A percentile compares a stretch with the other conserved stretches of the same genome.
Evolutionary conservation across 83 land plant genomes (phyloP).

Genomic region (Picea abies): DNA sequence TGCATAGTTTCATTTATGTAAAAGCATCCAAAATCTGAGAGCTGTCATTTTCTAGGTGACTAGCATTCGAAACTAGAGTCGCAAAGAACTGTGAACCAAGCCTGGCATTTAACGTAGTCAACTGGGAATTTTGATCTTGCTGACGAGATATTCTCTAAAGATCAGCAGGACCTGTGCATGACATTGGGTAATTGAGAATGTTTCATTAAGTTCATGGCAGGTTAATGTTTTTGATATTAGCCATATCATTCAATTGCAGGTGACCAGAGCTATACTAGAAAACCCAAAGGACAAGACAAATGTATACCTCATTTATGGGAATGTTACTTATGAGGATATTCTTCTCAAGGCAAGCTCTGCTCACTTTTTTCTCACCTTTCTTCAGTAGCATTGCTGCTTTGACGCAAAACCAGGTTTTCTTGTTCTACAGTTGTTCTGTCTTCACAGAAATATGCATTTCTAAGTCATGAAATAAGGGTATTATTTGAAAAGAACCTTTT

Average conservation of each 20-base stretch:
- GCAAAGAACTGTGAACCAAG: too few species aligned
- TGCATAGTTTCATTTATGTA: background rate
- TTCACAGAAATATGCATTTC: background rate
- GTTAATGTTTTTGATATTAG: background rate
- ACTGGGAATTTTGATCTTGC: too few species aligned
- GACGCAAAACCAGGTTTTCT: background rate
- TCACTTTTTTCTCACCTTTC: background rate
- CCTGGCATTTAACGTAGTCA: too few species aligned
- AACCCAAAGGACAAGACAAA: conserved; percentile 82
- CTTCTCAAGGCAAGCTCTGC: conserved; percentile 71
- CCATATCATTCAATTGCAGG: conserved; percentile 39
- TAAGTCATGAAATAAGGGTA: background rate
- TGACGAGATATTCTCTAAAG: too few species aligned
- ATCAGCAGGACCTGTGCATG: too few species aligned
- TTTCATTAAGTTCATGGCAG: background rate
- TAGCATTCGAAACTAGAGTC: too few species aligned
- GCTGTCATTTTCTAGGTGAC: background rate
- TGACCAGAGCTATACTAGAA: conserved; percentile 90
- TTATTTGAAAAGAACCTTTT: background rate
- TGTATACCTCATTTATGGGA: conserved; percentile 80
- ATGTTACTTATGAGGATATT: conserved; percentile 89
- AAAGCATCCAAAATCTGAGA: background rate
- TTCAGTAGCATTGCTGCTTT: background rate
- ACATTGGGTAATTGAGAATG: background rate
- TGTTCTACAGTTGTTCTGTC: background rate